These are phyloP conservation scores for Nicotiana undulata DNA, from an alignment of 257 asterid genomes.

Conservation along the genomic window DNA sequence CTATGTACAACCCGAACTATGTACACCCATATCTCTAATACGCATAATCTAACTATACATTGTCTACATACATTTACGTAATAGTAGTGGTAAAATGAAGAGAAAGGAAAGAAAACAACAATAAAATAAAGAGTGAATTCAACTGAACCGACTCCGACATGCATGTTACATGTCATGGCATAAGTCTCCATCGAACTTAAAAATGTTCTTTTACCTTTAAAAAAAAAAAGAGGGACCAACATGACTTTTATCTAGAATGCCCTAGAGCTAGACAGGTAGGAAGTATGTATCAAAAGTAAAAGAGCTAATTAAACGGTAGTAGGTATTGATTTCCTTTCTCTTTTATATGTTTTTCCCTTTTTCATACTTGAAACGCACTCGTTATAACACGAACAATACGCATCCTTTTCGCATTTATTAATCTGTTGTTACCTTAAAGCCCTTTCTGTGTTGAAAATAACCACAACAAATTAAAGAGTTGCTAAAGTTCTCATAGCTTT, in stretches of 20 bases:
- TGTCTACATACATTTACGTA: too few species aligned
- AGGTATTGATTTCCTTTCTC: background rate
- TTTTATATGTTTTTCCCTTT: background rate
- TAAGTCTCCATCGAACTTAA: background rate
- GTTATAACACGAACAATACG: background rate
- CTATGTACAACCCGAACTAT: too few species aligned
- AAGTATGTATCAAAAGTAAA: background rate
- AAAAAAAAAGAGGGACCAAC: too few species aligned
- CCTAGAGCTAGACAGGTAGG: background rate
- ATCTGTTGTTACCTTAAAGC: too few species aligned
- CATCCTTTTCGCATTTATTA: too few species aligned
- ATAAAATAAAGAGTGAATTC: background rate
- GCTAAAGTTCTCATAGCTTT: background rate
- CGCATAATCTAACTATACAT: too few species aligned
- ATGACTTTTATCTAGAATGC: background rate
- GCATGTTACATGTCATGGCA: background rate
- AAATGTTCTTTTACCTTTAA: too few species aligned
- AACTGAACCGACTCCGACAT: background rate
- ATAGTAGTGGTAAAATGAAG: background rate
- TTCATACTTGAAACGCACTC: background rate
- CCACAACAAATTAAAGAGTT: too few species aligned
- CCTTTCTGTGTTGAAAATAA: too few species aligned
- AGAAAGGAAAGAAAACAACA: background rate
- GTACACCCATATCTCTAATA: too few species aligned
- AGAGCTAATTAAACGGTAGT: background rate